phyloP scores from a whole-genome alignment of 768 basidiomycete species.

The Paxillus ammoniavirescens region DNA sequence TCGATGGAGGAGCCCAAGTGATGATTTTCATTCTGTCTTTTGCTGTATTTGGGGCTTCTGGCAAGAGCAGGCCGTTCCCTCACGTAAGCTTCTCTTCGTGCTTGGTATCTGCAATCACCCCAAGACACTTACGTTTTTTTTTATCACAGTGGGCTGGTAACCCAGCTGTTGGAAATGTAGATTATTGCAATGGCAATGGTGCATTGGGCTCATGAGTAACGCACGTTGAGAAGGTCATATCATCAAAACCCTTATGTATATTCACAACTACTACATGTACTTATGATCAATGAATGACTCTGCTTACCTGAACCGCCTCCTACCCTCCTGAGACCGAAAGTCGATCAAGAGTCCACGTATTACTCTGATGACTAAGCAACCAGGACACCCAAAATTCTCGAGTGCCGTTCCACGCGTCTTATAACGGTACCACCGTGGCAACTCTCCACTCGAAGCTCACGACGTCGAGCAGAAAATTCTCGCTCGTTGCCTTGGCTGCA shows the following conservation, averaged over 20 bases:
- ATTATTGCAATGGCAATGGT: constrained; percentile 61
- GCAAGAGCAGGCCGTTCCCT: constrained; percentile 48
- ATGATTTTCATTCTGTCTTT: constrained; percentile 55
- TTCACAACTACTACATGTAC: no score
- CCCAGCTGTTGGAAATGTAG: constrained; percentile 50
- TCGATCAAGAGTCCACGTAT: neutral
- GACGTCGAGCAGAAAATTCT: neutral
- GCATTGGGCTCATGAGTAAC: constrained; percentile 36
- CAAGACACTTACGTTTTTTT: constrained; percentile 1
- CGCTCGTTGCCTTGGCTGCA: neutral
- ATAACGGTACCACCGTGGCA: neutral
- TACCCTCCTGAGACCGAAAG: no score
- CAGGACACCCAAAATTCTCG: neutral
- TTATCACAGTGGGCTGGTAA: constrained; percentile 48
- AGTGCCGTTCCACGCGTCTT: constrained; percentile 2
- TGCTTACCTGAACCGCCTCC: no score
- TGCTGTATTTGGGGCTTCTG: constrained; percentile 51
- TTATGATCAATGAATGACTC: no score
- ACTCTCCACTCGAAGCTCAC: neutral
- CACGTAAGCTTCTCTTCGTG: no score
- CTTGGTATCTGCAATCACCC: no score
- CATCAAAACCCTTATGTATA: no score
- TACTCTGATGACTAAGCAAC: constrained; percentile 17
- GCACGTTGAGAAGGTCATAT: neutral
- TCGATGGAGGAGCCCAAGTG: constrained; percentile 44